phyloP scores from a whole-genome alignment of 1,284 basidiomycete species.

The Apiotrichum mycotoxinovorans region DNA sequence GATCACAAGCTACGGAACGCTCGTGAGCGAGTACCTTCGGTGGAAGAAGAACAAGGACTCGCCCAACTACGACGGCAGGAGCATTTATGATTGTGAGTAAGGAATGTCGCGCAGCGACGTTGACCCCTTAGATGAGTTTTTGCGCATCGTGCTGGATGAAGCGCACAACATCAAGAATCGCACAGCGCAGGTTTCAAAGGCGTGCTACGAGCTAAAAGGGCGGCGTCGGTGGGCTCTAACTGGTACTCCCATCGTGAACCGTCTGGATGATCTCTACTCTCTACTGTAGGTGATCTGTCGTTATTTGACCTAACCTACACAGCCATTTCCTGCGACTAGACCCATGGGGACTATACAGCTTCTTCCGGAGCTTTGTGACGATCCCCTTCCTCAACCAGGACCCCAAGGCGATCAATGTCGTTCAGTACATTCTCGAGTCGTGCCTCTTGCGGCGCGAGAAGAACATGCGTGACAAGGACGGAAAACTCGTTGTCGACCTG shows the following conservation, averaged over 20 bases:
- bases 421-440: slow-evolving; percentile 86
- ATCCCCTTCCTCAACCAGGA: slow-evolving; percentile 82
- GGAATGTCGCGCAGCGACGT: background rate
- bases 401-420: slow-evolving; percentile 84
- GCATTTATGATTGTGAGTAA: slow-evolving; percentile 66
- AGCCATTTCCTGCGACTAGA: slow-evolving; percentile 85
- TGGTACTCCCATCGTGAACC: slow-evolving; percentile 94
- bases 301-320: background rate
- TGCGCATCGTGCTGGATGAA: slow-evolving; percentile 61
- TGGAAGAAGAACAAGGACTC: slow-evolving; percentile 52
- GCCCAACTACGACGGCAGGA: slow-evolving; percentile 54
- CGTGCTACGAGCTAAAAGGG: slow-evolving; percentile 78
- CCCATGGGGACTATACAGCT: slow-evolving; percentile 86
- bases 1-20: slow-evolving; percentile 83
- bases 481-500: slow-evolving; percentile 82
- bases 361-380: slow-evolving; percentile 85
- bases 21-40: slow-evolving; percentile 78
- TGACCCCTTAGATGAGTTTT: slow-evolving; percentile 36
- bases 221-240: slow-evolving; percentile 87
- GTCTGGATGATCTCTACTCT: slow-evolving; percentile 86
- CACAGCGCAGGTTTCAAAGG: slow-evolving; percentile 82
- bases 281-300: slow-evolving; percentile 59
- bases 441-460: slow-evolving; percentile 91
- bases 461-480: slow-evolving; percentile 82
- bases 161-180: slow-evolving; percentile 95